These are phyloP conservation scores for Punica granatum DNA, from an alignment of 345 rosid genomes.

Conservation along the genomic window DNA sequence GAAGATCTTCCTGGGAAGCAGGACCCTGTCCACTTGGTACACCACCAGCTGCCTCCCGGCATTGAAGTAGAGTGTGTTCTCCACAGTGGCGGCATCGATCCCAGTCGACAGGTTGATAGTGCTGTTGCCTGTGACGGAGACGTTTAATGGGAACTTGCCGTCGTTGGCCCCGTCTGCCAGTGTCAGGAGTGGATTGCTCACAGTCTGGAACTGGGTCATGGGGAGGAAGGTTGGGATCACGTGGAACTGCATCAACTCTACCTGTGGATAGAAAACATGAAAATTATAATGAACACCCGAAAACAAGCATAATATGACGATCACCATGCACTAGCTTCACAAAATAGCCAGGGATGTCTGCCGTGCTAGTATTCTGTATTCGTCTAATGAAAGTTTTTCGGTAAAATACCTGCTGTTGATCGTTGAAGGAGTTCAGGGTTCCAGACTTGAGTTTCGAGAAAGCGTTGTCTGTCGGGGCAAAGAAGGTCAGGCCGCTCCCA, in stretches of 20 bases:
- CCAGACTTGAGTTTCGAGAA: slow-evolving; percentile 20
- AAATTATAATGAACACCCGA: too few relatives aligned
- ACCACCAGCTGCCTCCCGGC: slow-evolving; percentile 12
- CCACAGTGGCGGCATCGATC: slow-evolving; percentile 11
- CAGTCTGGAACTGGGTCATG: slow-evolving; percentile 27
- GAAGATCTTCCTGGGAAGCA: slow-evolving; percentile 16
- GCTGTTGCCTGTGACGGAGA: slow-evolving; percentile 14
- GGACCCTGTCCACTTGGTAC: slow-evolving; percentile 13
- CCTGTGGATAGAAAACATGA: background rate
- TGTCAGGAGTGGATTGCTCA: slow-evolving; percentile 32
- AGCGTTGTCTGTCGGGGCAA: slow-evolving; percentile 19
- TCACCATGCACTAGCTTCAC: too few relatives aligned
- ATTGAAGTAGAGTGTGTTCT: slow-evolving; percentile 8
- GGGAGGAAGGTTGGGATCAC: slow-evolving; percentile 24
- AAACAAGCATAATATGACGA: too few relatives aligned
- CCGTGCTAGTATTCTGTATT: too few relatives aligned
- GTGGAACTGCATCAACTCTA: slow-evolving; percentile 27
- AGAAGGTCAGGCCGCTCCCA: slow-evolving; percentile 11
- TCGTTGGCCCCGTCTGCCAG: slow-evolving; percentile 30
- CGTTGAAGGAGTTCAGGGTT: slow-evolving; percentile 15
- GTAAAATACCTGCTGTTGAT: slow-evolving; percentile 14
- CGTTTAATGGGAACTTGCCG: slow-evolving; percentile 23
- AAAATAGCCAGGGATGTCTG: too few relatives aligned
- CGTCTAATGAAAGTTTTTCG: too few relatives aligned
- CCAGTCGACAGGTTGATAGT: slow-evolving; percentile 14